phyloP scores from a whole-genome alignment of 1,284 basidiomycete species.

The Mycosarcoma maydis region DNA sequence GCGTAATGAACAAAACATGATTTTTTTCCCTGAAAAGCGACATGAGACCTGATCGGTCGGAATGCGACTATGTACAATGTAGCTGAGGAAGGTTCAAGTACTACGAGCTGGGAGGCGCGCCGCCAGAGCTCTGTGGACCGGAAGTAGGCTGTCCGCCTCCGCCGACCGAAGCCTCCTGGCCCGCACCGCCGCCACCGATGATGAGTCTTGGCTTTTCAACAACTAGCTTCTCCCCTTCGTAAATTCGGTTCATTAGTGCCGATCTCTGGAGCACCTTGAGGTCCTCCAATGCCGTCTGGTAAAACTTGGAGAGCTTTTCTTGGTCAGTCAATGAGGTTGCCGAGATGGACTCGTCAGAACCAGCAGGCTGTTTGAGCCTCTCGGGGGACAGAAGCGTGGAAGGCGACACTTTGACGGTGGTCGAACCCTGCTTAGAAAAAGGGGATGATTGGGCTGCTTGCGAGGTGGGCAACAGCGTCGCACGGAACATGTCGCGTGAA shows the following conservation, averaged over 20 bases:
- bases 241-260: conserved; percentile 63
- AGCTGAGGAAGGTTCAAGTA: too few species aligned
- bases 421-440: conserved; percentile 53
- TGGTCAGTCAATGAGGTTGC: conserved; percentile 34
- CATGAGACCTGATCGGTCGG: too few species aligned
- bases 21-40: too few species aligned
- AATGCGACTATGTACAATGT: not conserved
- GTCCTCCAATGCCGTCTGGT: conserved; percentile 56
- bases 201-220: conserved; percentile 61
- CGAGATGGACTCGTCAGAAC: conserved; percentile 24
- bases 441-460: conserved; percentile 50
- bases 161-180: conserved; percentile 43
- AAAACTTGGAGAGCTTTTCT: conserved; percentile 54
- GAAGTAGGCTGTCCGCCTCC: conserved; percentile 46
- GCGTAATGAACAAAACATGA: not conserved
- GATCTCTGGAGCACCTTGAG: conserved; percentile 62
- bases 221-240: conserved; percentile 64
- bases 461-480: conserved; percentile 44
- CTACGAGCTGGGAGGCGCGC: conserved; percentile 41
- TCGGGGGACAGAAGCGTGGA: conserved; percentile 47
- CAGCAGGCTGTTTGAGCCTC: conserved; percentile 16
- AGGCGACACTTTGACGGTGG: conserved; percentile 52
- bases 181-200: conserved; percentile 55
- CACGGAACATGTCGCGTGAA: conserved; percentile 64
- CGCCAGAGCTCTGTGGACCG: conserved; percentile 41